A percentile compares a stretch with the other conserved stretches of the same genome.
Evolutionary conservation across 345 rosid species (phyloP).

Genomic region (Orychophragmus violaceus): DNA sequence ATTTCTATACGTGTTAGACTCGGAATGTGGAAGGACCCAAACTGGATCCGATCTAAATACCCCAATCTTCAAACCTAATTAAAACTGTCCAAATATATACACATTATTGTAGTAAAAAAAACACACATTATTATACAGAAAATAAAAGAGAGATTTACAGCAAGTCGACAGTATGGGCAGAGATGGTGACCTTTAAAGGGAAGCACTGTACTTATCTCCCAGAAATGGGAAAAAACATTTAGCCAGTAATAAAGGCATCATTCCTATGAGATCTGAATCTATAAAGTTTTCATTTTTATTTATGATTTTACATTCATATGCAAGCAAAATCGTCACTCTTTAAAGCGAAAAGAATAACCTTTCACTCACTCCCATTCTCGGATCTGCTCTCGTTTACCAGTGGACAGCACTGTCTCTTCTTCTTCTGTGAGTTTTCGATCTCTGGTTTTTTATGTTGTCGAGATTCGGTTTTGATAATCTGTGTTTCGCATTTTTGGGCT

Average conservation of each 20-base stretch:
- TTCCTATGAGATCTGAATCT: conserved; percentile 31
- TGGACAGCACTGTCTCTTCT: not conserved
- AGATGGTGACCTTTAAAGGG: conserved; percentile 9
- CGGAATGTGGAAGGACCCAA: too few relatives aligned
- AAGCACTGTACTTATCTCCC: conserved; percentile 16
- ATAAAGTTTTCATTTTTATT: not conserved
- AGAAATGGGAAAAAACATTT: not conserved
- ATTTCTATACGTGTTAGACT: too few relatives aligned
- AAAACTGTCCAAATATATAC: too few relatives aligned
- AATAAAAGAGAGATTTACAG: conserved; percentile 2
- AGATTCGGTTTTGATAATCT: not conserved
- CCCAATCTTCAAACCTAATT: too few relatives aligned
- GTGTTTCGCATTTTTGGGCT: not conserved
- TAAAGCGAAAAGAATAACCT: not conserved
- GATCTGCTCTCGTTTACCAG: conserved; percentile 21
- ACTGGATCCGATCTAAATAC: too few relatives aligned
- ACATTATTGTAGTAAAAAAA: too few relatives aligned
- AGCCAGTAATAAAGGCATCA: conserved; percentile 3
- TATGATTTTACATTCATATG: not conserved
- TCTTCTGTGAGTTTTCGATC: conserved; percentile 7
- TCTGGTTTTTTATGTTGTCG: not conserved
- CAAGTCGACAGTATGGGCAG: conserved; percentile 24
- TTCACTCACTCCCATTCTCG: conserved; percentile 14
- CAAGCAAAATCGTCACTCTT: not conserved
- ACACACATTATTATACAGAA: not conserved